Evolutionary conservation across 2,329 filamentous ascomycete genomes (phyloP).

Genomic region (Ustilaginoidea virens): DNA sequence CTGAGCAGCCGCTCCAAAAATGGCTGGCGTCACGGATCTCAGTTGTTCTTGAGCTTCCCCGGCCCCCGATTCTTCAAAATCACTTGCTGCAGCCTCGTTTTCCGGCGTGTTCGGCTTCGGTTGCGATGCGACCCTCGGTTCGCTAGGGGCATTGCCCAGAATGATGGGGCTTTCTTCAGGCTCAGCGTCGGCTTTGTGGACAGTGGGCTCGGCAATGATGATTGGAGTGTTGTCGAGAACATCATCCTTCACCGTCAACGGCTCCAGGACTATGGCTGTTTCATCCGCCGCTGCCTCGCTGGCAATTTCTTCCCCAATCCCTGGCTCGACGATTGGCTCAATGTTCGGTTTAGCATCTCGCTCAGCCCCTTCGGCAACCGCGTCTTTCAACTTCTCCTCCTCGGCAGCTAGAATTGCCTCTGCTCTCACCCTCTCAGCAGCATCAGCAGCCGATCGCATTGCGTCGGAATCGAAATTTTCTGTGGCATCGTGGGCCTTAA

Average conservation of each 20-base stretch:
- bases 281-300: slow-evolving; percentile 1
- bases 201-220: background rate
- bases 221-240: background rate
- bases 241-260: background rate
- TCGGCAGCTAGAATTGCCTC: no score
- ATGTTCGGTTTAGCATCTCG: no score
- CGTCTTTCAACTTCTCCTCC: no score
- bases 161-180: background rate
- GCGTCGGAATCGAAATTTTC: slow-evolving; percentile 64
- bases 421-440: slow-evolving; percentile 16
- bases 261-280: background rate
- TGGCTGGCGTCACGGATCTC: slow-evolving; percentile 18
- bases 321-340: no score
- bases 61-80: no score
- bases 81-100: no score
- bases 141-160: background rate
- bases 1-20: slow-evolving; percentile 36
- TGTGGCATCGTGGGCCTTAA: slow-evolving; percentile 54
- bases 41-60: no score
- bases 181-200: background rate
- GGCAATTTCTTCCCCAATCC: no score
- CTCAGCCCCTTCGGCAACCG: no score
- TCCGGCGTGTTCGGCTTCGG: no score
- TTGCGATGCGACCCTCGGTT: no score
- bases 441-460: slow-evolving; percentile 41